Base-by-base conservation (phyloP, 768 basidiomycete genomes). In the Lactarius tabidus region DNA sequence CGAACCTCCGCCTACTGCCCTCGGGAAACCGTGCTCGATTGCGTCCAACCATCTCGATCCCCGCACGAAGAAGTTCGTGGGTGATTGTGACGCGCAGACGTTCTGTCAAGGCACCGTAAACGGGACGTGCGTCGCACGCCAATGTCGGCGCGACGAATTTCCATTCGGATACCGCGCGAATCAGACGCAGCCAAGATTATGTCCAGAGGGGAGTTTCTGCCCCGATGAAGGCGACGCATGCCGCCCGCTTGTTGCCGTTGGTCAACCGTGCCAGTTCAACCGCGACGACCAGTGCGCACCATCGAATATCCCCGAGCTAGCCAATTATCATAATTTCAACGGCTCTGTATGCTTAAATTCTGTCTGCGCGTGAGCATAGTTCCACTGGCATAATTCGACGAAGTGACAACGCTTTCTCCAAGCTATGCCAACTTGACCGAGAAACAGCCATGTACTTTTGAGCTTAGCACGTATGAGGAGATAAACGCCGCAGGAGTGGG, bases 381-480 rank as follows among this genome's bases (percentile, higher is more conserved):
- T 28, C 41, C n/a, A 15, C 31, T 33, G 14, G 59, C 73, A 45
- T 43, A 29, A 41, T 38, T 26, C 28, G 48, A 20, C 35, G 1
- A 14, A 35, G 14, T 20, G 57, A 39, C 15, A 14, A 36, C 36
- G 23, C 20, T 36, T 12, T 26, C 14, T 61, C 29, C 35, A 61
- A 78, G 79, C 67, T 78, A 72, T 63, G 77, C 80, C 17, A 78
- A 81, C 66, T 75, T 74, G 31, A 76, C 78, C 10, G 63, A 77
- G 14, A 78, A 75, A 20, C 69, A 75, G 62, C 68, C 75, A 38
- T 82, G 81, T 66, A 62, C 75, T 6, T 72, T 75, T 26, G 80
- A 81, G 58, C 78, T 80, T 68, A 77, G 74, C 29, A 71, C 73
- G 5, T 81, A 79, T 68, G 74, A 58, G 4, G 68, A 35, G 72